phyloP scores from a whole-genome alignment of 345 rosid genomes.

The Linum trigynum region DNA sequence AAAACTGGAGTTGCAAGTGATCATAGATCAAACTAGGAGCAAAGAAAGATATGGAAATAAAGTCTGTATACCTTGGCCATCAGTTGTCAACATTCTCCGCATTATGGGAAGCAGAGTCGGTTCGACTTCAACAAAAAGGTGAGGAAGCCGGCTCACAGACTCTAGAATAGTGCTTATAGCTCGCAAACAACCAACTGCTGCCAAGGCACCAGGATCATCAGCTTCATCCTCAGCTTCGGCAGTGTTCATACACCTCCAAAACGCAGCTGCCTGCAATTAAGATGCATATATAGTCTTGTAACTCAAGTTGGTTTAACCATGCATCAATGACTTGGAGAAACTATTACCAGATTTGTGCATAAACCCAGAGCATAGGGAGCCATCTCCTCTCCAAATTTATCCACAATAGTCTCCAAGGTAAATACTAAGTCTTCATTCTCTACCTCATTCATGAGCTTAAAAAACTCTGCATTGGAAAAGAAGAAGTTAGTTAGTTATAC shows the following conservation, averaged over 20 bases:
- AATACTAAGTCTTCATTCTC: conserved; percentile 95
- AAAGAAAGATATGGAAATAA: background rate
- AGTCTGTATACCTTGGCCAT: conserved; percentile 68
- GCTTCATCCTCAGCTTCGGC: conserved; percentile 75
- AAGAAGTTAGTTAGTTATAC: too few relatives aligned
- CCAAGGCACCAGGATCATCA: conserved; percentile 90
- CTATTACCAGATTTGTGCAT: conserved; percentile 83
- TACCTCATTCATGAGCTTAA: conserved; percentile 95
- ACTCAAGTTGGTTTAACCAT: background rate
- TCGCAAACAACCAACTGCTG: conserved; percentile 94
- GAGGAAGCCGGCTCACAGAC: conserved; percentile 87
- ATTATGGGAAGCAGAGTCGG: conserved; percentile 83
- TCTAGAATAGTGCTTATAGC: conserved; percentile 95
- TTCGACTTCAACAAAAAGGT: conserved; percentile 77
- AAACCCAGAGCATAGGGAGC: conserved; percentile 88
- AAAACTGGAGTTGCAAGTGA: too few relatives aligned
- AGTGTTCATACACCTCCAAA: conserved; percentile 91
- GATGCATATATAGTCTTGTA: background rate
- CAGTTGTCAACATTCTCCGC: conserved; percentile 92
- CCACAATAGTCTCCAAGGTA: conserved; percentile 84
- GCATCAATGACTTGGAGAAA: background rate
- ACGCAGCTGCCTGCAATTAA: conserved; percentile 69
- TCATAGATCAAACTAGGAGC: too few relatives aligned
- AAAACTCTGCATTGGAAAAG: conserved; percentile 53
- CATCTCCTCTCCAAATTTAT: conserved; percentile 97